Percentiles rank a stretch among this genome's conserved stretches.
phyloP scores from a whole-genome alignment of 495 filamentous ascomycete species.

The Xylaria intraflava region DNA sequence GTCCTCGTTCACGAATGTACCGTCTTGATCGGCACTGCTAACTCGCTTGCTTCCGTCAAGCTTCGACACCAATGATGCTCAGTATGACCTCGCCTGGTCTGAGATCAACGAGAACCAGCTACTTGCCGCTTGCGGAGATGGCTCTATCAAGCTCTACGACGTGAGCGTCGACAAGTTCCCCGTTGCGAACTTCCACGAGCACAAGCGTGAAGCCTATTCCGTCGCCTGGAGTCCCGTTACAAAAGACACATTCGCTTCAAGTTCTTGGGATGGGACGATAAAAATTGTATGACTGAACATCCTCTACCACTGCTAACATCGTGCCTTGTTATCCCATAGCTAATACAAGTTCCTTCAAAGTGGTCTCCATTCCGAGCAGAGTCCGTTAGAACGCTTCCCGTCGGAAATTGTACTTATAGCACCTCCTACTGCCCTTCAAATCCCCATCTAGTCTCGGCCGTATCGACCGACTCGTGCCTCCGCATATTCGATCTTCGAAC shows the following conservation, averaged over 20 bases:
- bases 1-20: background rate
- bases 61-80: conserved; percentile 93
- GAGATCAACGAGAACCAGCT: conserved; percentile 93
- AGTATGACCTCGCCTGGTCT: conserved; percentile 91
- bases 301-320: background rate
- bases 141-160: conserved; percentile 92
- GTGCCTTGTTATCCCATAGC: background rate
- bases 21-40: background rate
- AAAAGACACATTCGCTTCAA: conserved; percentile 85
- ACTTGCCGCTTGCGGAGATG: conserved; percentile 79
- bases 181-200: conserved; percentile 81
- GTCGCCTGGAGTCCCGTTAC: conserved; percentile 84
- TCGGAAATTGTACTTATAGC: conserved; percentile 86
- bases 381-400: conserved; percentile 76
- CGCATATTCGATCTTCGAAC: conserved; percentile 86
- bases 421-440: conserved; percentile 75
- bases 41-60: conserved; percentile 30
- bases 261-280: conserved; percentile 89
- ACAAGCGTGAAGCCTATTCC: conserved; percentile 84
- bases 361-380: conserved; percentile 70
- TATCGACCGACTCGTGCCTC: conserved; percentile 76
- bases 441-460: conserved; percentile 70
- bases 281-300: conserved; percentile 58
- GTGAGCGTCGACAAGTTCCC: conserved; percentile 70
- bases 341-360: conserved; percentile 21